phyloP scores from a whole-genome alignment of 805 yeast genomes.

The Candida boleticola region DNA sequence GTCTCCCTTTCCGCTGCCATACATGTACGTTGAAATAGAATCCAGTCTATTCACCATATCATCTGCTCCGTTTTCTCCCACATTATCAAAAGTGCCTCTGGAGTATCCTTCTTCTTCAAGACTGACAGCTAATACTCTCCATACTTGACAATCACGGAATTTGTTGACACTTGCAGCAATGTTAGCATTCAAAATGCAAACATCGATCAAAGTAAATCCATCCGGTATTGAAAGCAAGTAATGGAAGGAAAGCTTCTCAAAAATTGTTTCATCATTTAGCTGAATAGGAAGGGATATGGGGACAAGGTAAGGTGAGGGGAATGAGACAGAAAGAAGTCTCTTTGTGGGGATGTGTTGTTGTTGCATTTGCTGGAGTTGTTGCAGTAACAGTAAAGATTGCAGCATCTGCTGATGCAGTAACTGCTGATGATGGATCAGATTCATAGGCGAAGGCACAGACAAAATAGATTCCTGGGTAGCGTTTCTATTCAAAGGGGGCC shows the following conservation, averaged over 20 bases:
- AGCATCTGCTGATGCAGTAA: constrained; percentile 1
- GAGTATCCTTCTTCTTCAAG: constrained; percentile 27
- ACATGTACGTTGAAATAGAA: constrained; percentile 18
- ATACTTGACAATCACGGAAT: constrained; percentile 58
- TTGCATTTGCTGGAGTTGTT: constrained; percentile 4
- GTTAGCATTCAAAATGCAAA: constrained; percentile 56
- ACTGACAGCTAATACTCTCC: constrained; percentile 57
- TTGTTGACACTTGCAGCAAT: constrained; percentile 51
- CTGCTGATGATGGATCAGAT: not conserved
- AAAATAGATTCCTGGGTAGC: constrained; percentile 34
- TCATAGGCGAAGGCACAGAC: constrained; percentile 14
- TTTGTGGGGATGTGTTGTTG: not conserved
- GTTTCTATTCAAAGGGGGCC: constrained; percentile 33
- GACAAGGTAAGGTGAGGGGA: constrained; percentile 36
- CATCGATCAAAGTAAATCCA: constrained; percentile 50
- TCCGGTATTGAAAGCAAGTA: constrained; percentile 48
- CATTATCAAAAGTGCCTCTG: not conserved
- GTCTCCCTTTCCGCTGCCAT: constrained; percentile 15
- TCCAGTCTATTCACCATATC: constrained; percentile 20
- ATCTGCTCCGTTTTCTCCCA: constrained; percentile 9
- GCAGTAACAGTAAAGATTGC: constrained; percentile 1
- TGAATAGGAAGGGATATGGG: constrained; percentile 44
- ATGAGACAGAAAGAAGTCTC: constrained; percentile 11
- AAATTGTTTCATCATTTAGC: constrained; percentile 39
- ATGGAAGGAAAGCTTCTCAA: constrained; percentile 48